Evolutionary conservation across 805 yeast genomes (phyloP).

Genomic region (Cyberlindnera maritima): DNA sequence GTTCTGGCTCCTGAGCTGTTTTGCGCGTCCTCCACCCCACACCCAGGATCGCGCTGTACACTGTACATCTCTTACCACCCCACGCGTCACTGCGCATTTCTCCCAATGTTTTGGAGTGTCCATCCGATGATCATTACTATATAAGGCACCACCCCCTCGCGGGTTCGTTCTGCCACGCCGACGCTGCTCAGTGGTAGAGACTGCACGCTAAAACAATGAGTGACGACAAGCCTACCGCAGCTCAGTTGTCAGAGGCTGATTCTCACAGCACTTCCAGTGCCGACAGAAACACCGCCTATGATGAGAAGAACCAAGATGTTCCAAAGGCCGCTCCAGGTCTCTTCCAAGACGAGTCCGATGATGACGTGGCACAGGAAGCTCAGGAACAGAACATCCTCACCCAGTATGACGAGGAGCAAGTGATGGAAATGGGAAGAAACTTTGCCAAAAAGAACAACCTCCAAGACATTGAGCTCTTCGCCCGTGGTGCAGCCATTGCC

Average conservation of each 20-base stretch:
- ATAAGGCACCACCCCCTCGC: no score
- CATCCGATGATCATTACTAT: no score
- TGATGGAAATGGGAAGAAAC: constrained; percentile 65
- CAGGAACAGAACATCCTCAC: constrained; percentile 45
- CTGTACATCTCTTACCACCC: no score
- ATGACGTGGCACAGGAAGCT: constrained; percentile 4
- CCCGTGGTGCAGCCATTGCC: constrained; percentile 66
- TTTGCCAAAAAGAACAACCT: constrained; percentile 56
- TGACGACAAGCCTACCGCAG: background rate
- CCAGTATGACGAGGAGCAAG: constrained; percentile 60
- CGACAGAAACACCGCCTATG: background rate
- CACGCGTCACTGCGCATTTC: no score
- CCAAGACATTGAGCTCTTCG: constrained; percentile 49
- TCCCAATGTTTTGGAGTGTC: no score
- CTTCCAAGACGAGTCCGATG: background rate
- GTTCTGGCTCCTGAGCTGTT: no score
- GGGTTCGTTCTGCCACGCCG: no score
- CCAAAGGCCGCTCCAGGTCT: constrained; percentile 1
- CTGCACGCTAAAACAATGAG: background rate
- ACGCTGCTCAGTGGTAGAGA: no score
- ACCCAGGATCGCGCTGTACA: no score
- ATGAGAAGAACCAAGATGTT: constrained; percentile 1
- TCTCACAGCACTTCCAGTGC: constrained; percentile 2
- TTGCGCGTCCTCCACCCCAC: no score
- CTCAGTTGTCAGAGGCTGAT: constrained; percentile 5